Percentiles rank a stretch among this genome's conserved stretches.
These are phyloP conservation scores for Nemania sp. DNA, from an alignment of 2,329 filamentous ascomycete genomes.

Conservation along the genomic window DNA sequence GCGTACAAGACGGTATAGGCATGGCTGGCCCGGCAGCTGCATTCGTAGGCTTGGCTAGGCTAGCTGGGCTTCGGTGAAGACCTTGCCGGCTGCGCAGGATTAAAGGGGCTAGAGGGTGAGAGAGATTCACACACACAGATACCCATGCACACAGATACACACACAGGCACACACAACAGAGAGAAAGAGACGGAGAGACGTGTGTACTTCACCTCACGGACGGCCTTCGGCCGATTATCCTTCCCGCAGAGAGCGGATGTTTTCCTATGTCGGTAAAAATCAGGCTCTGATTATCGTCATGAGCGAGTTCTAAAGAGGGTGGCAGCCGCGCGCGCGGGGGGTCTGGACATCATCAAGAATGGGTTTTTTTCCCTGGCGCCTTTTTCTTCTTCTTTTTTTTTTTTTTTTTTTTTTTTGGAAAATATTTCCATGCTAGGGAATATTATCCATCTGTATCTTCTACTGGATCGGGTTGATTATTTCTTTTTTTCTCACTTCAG, in stretches of 20 bases:
- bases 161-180: slow-evolving; percentile 2
- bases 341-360: slow-evolving; percentile 20
- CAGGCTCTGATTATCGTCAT: slow-evolving; percentile 8
- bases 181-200: slow-evolving; percentile 21
- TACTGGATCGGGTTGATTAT: slow-evolving; percentile 3
- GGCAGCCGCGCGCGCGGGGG: too few species aligned
- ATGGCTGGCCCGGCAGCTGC: too few species aligned
- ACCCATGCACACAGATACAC: neutral
- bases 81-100: too few species aligned
- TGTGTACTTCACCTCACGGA: slow-evolving; percentile 24
- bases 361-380: slow-evolving; percentile 24
- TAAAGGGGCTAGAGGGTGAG: neutral
- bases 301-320: slow-evolving; percentile 22
- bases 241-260: slow-evolving; percentile 19
- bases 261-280: slow-evolving; percentile 26
- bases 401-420: too few species aligned
- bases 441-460: slow-evolving; percentile 31
- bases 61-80: too few species aligned
- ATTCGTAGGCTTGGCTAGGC: too few species aligned
- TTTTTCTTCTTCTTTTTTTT: too few species aligned
- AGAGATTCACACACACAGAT: neutral
- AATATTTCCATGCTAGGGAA: slow-evolving; percentile 28
- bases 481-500: too few species aligned
- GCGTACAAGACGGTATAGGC: slow-evolving; percentile 46
- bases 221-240: slow-evolving; percentile 14